phyloP scores from a whole-genome alignment of 768 basidiomycete species.

The Suillus americanus region DNA sequence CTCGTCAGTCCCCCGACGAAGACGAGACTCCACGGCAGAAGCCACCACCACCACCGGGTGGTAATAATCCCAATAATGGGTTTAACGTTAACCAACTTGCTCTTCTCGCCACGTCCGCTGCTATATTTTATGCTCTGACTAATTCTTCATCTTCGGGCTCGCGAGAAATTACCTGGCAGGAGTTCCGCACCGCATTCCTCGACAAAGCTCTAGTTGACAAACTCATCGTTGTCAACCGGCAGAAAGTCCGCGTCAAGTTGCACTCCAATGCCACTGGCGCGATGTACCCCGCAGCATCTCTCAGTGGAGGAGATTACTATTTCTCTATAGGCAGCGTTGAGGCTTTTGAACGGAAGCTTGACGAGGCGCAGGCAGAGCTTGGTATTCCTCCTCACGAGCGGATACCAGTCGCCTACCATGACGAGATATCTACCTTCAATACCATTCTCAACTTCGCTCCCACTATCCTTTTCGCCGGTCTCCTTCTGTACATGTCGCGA shows the following conservation, averaged over 20 bases:
- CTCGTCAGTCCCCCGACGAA: constrained; percentile 28
- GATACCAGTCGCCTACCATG: constrained; percentile 95
- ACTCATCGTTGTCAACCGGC: constrained; percentile 87
- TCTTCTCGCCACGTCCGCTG: constrained; percentile 56
- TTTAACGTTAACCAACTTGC: constrained; percentile 59
- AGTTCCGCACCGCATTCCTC: constrained; percentile 96
- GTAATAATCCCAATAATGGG: constrained; percentile 44
- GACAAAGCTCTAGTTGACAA: constrained; percentile 96
- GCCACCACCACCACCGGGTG: constrained; percentile 50
- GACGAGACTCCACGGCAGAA: constrained; percentile 38
- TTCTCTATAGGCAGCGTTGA: constrained; percentile 99
- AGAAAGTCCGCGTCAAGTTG: constrained; percentile 87
- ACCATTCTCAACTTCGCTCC: constrained; percentile 90
- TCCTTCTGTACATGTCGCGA: constrained; percentile 84
- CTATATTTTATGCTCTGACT: constrained; percentile 64
- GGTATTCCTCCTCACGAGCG: constrained; percentile 90
- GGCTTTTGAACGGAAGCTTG: constrained; percentile 92
- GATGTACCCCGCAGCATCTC: constrained; percentile 63
- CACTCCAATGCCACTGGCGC: constrained; percentile 86
- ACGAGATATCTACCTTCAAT: constrained; percentile 84
- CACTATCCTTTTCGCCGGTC: constrained; percentile 88
- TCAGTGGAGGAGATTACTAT: constrained; percentile 68
- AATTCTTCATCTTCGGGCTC: constrained; percentile 47
- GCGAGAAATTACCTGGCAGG: constrained; percentile 99
- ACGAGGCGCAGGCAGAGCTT: constrained; percentile 90